These are phyloP conservation scores for Petrea volubilis DNA, from an alignment of 257 asterid genomes.

Conservation along the genomic window DNA sequence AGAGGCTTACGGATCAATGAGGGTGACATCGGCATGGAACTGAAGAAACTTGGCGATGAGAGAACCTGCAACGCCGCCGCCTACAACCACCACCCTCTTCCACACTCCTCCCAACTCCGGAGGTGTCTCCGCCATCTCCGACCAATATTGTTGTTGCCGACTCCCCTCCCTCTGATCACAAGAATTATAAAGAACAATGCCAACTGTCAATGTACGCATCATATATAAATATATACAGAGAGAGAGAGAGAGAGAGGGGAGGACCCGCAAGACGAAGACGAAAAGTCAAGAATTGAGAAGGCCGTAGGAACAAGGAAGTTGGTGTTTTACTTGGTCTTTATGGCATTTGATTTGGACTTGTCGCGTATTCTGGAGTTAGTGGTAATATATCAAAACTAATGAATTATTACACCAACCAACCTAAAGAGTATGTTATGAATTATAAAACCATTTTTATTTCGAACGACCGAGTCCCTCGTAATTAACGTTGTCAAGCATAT, in stretches of 20 bases:
- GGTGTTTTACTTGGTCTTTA: conserved; percentile 22
- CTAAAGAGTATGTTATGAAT: too few relatives aligned
- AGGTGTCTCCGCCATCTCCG: conserved; percentile 42
- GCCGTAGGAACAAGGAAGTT: conserved; percentile 1
- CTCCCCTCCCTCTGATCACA: neutral
- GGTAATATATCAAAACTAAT: neutral
- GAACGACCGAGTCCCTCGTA: too few relatives aligned
- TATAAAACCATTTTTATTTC: too few relatives aligned
- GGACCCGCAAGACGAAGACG: neutral
- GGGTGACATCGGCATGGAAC: conserved; percentile 75
- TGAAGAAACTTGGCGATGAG: conserved; percentile 81
- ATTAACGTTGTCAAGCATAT: too few relatives aligned
- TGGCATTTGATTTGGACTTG: neutral
- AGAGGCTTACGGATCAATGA: conserved; percentile 68
- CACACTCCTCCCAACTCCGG: conserved; percentile 61
- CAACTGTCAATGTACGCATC: too few relatives aligned
- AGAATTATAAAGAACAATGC: too few relatives aligned
- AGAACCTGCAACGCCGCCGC: conserved; percentile 92
- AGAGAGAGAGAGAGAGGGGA: too few relatives aligned
- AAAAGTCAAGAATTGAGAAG: conserved; percentile 18
- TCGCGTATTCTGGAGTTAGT: neutral
- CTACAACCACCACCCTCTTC: conserved; percentile 84
- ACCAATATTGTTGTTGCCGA: conserved; percentile 17
- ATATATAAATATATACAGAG: too few relatives aligned
- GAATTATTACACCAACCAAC: too few relatives aligned